A percentile compares a stretch with the other conserved stretches of the same genome.
Conservation (phyloP, 2,329 filamentous ascomycete species). For the Nigrospora sphaerica region DNA sequence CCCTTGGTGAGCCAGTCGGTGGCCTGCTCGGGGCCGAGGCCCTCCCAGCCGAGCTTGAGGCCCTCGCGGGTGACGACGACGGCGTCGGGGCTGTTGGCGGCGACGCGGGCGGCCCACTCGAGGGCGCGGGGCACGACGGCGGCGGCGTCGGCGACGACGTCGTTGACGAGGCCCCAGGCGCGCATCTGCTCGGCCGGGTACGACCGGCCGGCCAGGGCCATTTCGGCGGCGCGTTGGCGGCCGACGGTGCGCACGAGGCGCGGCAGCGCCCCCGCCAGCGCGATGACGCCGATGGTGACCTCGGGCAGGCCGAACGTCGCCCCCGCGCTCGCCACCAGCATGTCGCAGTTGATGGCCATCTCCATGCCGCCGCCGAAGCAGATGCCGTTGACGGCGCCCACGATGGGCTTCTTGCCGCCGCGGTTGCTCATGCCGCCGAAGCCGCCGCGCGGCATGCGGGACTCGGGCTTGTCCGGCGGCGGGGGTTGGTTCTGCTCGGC, state of each 20-base stretch:
- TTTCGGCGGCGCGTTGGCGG: conserved; percentile 61
- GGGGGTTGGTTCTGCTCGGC: neutral
- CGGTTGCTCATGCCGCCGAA: conserved; percentile 63
- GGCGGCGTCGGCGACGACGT: conserved; percentile 36
- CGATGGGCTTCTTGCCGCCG: conserved; percentile 64
- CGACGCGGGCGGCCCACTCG: conserved; percentile 52
- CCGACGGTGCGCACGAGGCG: conserved; percentile 61
- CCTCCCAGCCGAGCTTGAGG: conserved; percentile 66
- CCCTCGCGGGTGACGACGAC: conserved; percentile 69
- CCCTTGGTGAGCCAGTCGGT: conserved; percentile 50
- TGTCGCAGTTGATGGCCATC: conserved; percentile 66
- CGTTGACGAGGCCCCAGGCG: conserved; percentile 65
- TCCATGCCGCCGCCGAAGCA: conserved; percentile 73
- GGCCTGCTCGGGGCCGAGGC: conserved; percentile 54
- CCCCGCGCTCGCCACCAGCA: conserved; percentile 53
- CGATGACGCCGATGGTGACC: conserved; percentile 62
- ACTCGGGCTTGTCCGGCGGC: conserved; percentile 8
- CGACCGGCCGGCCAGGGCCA: conserved; percentile 57
- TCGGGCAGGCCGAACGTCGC: conserved; percentile 66
- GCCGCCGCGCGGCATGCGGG: conserved; percentile 35
- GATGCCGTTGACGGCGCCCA: conserved; percentile 70
- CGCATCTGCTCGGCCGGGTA: conserved; percentile 53
- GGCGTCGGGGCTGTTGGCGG: conserved; percentile 64
- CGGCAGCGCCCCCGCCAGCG: conserved; percentile 64
- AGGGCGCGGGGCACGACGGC: conserved; percentile 46